Base-by-base conservation (phyloP, 805 yeast species). In the Saccharomycopsis javanensis region DNA sequence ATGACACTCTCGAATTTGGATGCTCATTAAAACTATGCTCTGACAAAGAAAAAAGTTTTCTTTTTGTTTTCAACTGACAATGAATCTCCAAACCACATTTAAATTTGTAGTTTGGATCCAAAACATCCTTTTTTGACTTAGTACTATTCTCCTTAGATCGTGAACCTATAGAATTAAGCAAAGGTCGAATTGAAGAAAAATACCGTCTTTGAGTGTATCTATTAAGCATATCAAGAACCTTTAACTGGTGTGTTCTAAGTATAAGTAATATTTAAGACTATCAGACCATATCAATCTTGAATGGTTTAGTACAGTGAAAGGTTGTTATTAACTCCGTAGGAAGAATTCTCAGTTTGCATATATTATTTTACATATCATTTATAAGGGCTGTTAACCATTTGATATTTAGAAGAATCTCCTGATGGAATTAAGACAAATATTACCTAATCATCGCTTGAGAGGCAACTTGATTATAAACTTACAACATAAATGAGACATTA, bases 41-140 rank as follows among this genome's bases (percentile, higher is more conserved):
- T 1, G 91, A 78, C 1, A 75, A 64, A 2, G 97, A 86, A 63
- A 94, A 94, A 28, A 94, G 79, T 68, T 94, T 94, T 56, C 78
- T 73, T 37, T 70, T 66, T 0, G 97, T 88, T 61, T 79, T 77
- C 56, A 94, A 72, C 69, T 94, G 99, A 0, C 97, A 86, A 68
- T 94, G 99, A 48, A 94, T 86, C 68, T 94, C 99, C 35, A 94
- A 72, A 0, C 99, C 99, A 66, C 96, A 86, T 66, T 83, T 87
- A 62, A 92, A 67, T 25, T 69, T 67, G 61, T 66, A 71, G 2
- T 65, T 65, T 0, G 68, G 63, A 33, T 42, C 28, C 48, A 42
- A 42, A 3, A 42, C 4, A 20, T 42, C 25, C 13, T 27, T 27
- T 13, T 28, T 50, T 28, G 53, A 30, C 35, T 16, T 10, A 18